Evolutionary conservation across 2,329 filamentous ascomycete species (phyloP), one percentile per base, ranked within the genome.

Genomic region (Xylaria sp.): DNA sequence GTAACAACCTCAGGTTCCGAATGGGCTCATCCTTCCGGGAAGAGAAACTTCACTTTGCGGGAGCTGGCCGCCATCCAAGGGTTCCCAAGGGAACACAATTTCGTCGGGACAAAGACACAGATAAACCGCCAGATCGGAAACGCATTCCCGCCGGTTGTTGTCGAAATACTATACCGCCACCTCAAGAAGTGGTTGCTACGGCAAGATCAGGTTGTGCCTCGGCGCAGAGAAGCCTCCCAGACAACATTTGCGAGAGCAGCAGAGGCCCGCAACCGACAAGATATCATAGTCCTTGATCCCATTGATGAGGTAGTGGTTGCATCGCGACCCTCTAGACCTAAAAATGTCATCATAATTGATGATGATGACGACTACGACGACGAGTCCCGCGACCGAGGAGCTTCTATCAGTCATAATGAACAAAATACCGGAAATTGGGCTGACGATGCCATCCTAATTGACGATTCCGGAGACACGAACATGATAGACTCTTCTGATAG

Each of bases 81-180:
- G 0, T 95, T 95, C 60, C 90, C 90, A 0, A 60, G 76, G 0
- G 73, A 78, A 1, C 88, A 92, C 74, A 74, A 75, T 0, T 94
- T 94, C 72, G 62, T 77, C 0, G 80, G 79, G 0, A 47, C 42
- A 0, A 61, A 11, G 11, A 80, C 75, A 0, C 75, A 74, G 15
- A 79, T 87, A 3, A 84, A 83, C 62, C 85, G 82, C 68, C 91
- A 93, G 75, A 91, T 94, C 67, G 92, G 92, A 0, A 94, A 95
- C 72, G 92, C 92, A 0, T 92, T 94, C 10, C 90, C 92, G 0
- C 87, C 91, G 0, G 78, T 79, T 17, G 83, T 85, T 0, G 86
- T 86, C 1, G 76, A 78, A 36, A 76, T 82, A 0, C 69, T 87
- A 0, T 86, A 84, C 67, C 69, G 76, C 6, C 83, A 86, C 5